phyloP scores from a whole-genome alignment of 2,329 filamentous ascomycete species.

The Ceratocystis huliohia region DNA sequence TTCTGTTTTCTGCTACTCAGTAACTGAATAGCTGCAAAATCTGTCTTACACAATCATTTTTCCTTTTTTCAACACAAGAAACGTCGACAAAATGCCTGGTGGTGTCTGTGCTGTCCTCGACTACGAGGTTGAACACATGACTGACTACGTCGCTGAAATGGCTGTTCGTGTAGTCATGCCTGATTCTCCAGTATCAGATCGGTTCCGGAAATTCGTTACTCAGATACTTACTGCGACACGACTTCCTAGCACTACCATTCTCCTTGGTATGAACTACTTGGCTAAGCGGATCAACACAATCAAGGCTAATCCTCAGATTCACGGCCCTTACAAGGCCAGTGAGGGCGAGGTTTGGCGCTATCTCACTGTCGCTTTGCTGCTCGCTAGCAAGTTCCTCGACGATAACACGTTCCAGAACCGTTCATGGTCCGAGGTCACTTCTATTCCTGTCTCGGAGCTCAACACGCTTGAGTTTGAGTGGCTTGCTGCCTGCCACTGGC shows the following conservation, averaged over 20 bases:
- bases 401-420: conserved; percentile 97
- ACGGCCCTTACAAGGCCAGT: conserved; percentile 42
- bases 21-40: not conserved
- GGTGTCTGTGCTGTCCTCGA: conserved; percentile 89
- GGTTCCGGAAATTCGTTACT: conserved; percentile 83
- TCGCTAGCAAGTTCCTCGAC: conserved; percentile 91
- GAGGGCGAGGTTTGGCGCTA: conserved; percentile 74
- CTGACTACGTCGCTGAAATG: conserved; percentile 88
- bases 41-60: not conserved
- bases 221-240: conserved; percentile 84
- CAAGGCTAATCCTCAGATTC: conserved; percentile 32
- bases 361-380: conserved; percentile 68
- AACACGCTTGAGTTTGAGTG: conserved; percentile 81
- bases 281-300: conserved; percentile 70
- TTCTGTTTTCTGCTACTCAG: not conserved
- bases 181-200: conserved; percentile 44
- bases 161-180: conserved; percentile 48
- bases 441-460: conserved; percentile 70
- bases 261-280: conserved; percentile 81
- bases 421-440: conserved; percentile 91
- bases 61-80: not conserved
- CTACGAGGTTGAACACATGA: conserved; percentile 94
- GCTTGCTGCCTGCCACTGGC: conserved; percentile 71
- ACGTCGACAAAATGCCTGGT: conserved; percentile 48
- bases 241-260: conserved; percentile 78